These are phyloP conservation scores for Solanum hybrid DNA, from an alignment of 305 asterid species.

Conservation along the genomic window DNA sequence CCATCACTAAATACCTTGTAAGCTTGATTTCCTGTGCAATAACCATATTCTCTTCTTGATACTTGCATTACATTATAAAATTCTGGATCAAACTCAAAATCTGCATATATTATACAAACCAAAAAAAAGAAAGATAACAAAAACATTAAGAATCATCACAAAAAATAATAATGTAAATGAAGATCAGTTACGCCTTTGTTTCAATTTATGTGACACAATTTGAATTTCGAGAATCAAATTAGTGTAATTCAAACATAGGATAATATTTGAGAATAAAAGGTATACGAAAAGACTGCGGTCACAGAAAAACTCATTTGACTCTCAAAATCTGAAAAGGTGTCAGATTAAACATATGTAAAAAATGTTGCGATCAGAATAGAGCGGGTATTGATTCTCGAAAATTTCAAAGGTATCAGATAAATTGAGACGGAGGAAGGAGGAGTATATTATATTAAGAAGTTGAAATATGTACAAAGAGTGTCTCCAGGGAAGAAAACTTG, in stretches of 20 bases:
- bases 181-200: not conserved
- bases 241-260: not conserved
- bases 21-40: conserved; percentile 36
- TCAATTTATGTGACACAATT: not conserved
- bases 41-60: conserved; percentile 34
- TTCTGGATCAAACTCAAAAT: conserved; percentile 52
- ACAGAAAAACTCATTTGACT: not conserved
- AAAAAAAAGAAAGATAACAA: not conserved
- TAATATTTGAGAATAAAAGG: not conserved
- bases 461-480: conserved; percentile 29
- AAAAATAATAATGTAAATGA: not conserved
- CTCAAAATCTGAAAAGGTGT: not conserved
- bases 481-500: conserved; percentile 41
- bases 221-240: not conserved
- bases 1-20: conserved; percentile 34
- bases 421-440: not conserved
- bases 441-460: not conserved
- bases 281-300: not conserved
- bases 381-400: not conserved
- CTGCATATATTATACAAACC: conserved; percentile 19
- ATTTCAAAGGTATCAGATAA: not conserved
- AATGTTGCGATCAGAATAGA: not conserved
- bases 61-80: conserved; percentile 49
- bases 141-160: not conserved
- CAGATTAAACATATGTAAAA: not conserved